Conservation (phyloP, 495 filamentous ascomycete species). For the Paragyromitra xinjiangensis region DNA sequence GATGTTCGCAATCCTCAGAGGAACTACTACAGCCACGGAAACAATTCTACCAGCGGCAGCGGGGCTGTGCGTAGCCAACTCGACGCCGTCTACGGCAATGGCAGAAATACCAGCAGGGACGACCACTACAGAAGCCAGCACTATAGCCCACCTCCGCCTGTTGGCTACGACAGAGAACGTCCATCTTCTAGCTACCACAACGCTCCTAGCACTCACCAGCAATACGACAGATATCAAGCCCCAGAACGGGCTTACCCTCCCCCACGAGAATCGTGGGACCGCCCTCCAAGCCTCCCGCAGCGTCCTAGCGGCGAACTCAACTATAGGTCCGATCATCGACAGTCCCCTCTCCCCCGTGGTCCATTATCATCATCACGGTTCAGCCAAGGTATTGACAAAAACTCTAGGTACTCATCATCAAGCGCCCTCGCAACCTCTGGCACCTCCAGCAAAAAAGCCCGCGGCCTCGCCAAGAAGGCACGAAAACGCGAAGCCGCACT, state of each 20-base stretch:
- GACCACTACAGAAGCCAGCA: constrained; percentile 12
- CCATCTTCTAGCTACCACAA: background rate
- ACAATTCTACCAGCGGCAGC: constrained; percentile 1
- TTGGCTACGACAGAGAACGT: background rate
- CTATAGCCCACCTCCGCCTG: background rate
- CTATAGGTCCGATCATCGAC: constrained; percentile 32
- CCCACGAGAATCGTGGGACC: background rate
- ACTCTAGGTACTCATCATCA: constrained; percentile 29
- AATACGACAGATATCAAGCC: constrained; percentile 7
- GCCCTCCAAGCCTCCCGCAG: background rate
- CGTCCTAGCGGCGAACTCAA: constrained; percentile 1
- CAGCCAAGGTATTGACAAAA: constrained; percentile 38
- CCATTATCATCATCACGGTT: constrained; percentile 28
- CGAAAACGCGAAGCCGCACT: background rate
- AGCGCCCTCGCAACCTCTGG: background rate
- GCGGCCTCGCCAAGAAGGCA: background rate
- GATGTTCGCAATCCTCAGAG: background rate
- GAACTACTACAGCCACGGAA: background rate
- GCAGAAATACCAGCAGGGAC: background rate
- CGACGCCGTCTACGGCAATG: background rate
- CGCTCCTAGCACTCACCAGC: background rate
- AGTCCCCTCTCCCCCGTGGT: constrained; percentile 8
- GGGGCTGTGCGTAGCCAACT: background rate
- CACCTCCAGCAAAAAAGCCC: background rate
- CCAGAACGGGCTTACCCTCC: background rate